phyloP scores from a whole-genome alignment of 371 early-diverging fungal species.

The Cladochytrium tenue region DNA sequence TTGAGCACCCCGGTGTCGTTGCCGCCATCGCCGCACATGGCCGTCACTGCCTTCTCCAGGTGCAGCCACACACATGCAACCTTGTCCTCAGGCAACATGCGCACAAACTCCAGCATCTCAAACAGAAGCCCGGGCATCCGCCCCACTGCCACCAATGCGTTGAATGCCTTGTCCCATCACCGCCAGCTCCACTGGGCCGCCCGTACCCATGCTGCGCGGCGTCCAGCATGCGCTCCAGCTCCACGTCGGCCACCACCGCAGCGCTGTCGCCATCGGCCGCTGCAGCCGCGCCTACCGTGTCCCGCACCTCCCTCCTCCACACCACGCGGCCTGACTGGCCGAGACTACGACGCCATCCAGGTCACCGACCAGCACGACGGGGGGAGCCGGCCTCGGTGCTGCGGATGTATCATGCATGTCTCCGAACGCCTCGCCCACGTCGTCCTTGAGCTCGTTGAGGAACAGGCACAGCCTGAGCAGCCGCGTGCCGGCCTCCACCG shows the following conservation, averaged over 20 bases:
- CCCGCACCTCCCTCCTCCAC: constrained; percentile 36
- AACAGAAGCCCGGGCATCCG: constrained; percentile 21
- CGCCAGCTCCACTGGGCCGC: constrained; percentile 59
- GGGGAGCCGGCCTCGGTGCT: constrained; percentile 21
- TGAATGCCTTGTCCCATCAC: constrained; percentile 68
- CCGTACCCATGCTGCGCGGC: constrained; percentile 9
- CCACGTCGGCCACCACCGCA: constrained; percentile 23
- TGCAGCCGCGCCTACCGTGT: too few species aligned
- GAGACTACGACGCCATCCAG: constrained; percentile 12
- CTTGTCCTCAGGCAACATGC: constrained; percentile 47
- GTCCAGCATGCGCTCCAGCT: constrained; percentile 30
- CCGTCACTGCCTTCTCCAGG: constrained; percentile 73
- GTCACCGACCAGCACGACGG: constrained; percentile 34
- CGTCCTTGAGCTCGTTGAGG: constrained; percentile 77
- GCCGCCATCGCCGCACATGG: constrained; percentile 94
- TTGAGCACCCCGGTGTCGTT: constrained; percentile 94
- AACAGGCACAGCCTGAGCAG: constrained; percentile 70
- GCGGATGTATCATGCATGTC: constrained; percentile 76
- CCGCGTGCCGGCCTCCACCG: constrained; percentile 43
- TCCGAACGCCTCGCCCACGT: constrained; percentile 66
- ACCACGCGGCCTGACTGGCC: not conserved
- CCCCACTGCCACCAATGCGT: constrained; percentile 28
- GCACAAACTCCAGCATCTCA: constrained; percentile 40
- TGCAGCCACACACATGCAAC: constrained; percentile 63
- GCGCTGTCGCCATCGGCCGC: constrained; percentile 52